Evolutionary conservation across 2,329 filamentous ascomycete species (phyloP).

Genomic region (Phialophora verrucosa): DNA sequence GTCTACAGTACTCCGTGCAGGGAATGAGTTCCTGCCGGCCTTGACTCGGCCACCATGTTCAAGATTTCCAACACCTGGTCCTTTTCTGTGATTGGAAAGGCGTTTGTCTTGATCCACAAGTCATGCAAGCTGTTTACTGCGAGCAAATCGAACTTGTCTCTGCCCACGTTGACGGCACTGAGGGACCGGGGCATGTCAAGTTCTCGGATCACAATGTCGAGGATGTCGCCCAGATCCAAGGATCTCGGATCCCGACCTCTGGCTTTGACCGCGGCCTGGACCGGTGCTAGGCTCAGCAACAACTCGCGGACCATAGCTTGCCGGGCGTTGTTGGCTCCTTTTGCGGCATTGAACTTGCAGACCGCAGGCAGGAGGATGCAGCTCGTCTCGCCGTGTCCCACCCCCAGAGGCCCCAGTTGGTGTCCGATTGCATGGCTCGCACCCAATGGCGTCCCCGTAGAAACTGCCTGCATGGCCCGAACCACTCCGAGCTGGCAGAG

Average conservation of each 20-base stretch:
- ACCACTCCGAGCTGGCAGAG: slow-evolving; percentile 25
- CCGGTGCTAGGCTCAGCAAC: slow-evolving; percentile 14
- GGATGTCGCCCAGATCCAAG: slow-evolving; percentile 35
- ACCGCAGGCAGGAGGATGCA: slow-evolving; percentile 62
- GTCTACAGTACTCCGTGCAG: neutral
- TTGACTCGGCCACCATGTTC: slow-evolving; percentile 41
- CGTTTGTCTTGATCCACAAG: slow-evolving; percentile 36
- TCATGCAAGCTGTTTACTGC: slow-evolving; percentile 33
- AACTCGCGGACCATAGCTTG: slow-evolving; percentile 44
- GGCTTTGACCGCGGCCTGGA: neutral
- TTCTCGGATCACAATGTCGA: slow-evolving; percentile 27
- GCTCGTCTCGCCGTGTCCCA: slow-evolving; percentile 65
- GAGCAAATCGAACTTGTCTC: slow-evolving; percentile 27
- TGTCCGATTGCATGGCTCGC: slow-evolving; percentile 60
- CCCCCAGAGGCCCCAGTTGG: slow-evolving; percentile 60
- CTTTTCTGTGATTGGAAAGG: slow-evolving; percentile 55
- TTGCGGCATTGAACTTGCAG: slow-evolving; percentile 58
- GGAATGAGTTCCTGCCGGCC: neutral
- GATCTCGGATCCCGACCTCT: neutral
- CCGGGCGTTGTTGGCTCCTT: slow-evolving; percentile 52
- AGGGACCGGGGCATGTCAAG: slow-evolving; percentile 31
- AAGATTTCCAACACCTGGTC: slow-evolving; percentile 59
- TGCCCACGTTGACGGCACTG: slow-evolving; percentile 27
- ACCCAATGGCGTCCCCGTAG: slow-evolving; percentile 49
- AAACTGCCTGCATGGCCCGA: slow-evolving; percentile 32